Evolutionary conservation across 176 grass and related monocot species (phyloP).

Genomic region (Lolium multiflorum): DNA sequence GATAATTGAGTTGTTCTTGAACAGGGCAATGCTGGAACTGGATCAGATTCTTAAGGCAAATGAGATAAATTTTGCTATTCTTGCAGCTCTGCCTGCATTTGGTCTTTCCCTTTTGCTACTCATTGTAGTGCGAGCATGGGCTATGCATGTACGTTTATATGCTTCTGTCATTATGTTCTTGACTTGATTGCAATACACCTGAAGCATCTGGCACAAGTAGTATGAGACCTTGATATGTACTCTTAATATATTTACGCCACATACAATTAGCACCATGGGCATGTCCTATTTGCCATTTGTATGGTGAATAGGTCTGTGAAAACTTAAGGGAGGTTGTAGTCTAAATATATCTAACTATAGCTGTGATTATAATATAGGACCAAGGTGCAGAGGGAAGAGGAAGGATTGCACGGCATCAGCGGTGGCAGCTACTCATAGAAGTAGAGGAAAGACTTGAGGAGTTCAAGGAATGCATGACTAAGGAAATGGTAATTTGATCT

Average conservation of each 20-base stretch:
- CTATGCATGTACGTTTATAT: conserved; percentile 70
- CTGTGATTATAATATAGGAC: conserved; percentile 59
- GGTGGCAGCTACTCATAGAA: conserved; percentile 83
- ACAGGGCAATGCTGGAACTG: conserved; percentile 89
- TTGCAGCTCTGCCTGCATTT: conserved; percentile 94
- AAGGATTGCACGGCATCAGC: conserved; percentile 80
- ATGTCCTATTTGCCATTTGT: conserved; percentile 13
- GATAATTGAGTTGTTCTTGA: conserved; percentile 38
- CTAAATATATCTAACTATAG: conserved; percentile 44
- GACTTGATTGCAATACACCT: conserved; percentile 14
- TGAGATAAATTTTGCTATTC: conserved; percentile 96
- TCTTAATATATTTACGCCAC: background rate
- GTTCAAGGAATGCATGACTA: conserved; percentile 68
- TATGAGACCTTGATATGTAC: conserved; percentile 12
- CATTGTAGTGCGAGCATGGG: conserved; percentile 71
- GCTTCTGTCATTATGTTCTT: background rate
- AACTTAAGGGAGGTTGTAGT: conserved; percentile 21
- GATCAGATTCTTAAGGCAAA: conserved; percentile 99
- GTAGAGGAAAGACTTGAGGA: conserved; percentile 86
- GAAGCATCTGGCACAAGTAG: background rate
- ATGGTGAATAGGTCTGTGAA: conserved; percentile 1
- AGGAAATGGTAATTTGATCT: conserved; percentile 72
- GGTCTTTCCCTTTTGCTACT: conserved; percentile 78
- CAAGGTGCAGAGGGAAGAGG: conserved; percentile 82
- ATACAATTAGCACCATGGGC: background rate